These are phyloP conservation scores for Wallacemonas sp. DNA, from an alignment of 208 protist genomes.

Conservation along the genomic window DNA sequence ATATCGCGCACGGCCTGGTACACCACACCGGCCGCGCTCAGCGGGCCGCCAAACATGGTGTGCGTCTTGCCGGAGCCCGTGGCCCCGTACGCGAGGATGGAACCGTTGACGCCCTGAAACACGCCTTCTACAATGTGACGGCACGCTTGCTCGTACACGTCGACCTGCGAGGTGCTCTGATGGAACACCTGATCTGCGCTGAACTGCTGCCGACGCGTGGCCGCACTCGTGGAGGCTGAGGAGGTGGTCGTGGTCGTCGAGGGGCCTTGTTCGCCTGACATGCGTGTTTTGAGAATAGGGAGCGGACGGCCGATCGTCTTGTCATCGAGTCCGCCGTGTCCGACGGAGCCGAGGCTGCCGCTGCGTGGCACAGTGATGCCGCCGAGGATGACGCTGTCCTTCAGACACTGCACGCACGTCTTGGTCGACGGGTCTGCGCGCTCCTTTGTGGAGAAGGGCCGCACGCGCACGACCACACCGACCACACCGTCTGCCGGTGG, in stretches of 20 bases:
- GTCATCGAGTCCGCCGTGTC: not conserved
- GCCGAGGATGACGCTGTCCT: slow-evolving; percentile 63
- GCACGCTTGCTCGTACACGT: slow-evolving; percentile 73
- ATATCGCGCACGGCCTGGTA: slow-evolving; percentile 84
- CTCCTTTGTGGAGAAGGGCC: slow-evolving; percentile 72
- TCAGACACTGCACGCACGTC: slow-evolving; percentile 66
- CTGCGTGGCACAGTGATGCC: not conserved
- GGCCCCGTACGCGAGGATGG: slow-evolving; percentile 87
- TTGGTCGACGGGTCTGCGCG: slow-evolving; percentile 57
- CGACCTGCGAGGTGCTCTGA: slow-evolving; percentile 64
- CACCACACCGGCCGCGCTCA: slow-evolving; percentile 77
- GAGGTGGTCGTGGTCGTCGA: not conserved
- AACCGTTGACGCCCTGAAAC: slow-evolving; percentile 85
- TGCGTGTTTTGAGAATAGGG: not conserved
- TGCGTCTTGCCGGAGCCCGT: slow-evolving; percentile 91
- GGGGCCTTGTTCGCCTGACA: too few species aligned
- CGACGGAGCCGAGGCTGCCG: not conserved
- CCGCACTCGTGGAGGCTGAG: not conserved
- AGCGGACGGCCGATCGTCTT: slow-evolving; percentile 7
- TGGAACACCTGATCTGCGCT: slow-evolving; percentile 71
- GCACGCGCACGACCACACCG: slow-evolving; percentile 67
- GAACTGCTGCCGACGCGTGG: slow-evolving; percentile 59
- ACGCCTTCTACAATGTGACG: slow-evolving; percentile 60
- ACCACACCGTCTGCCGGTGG: slow-evolving; percentile 32
- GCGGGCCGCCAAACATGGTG: slow-evolving; percentile 88